Conservation (phyloP, 1,284 basidiomycete species). For the Cutaneotrichosporon dermatis region DNA sequence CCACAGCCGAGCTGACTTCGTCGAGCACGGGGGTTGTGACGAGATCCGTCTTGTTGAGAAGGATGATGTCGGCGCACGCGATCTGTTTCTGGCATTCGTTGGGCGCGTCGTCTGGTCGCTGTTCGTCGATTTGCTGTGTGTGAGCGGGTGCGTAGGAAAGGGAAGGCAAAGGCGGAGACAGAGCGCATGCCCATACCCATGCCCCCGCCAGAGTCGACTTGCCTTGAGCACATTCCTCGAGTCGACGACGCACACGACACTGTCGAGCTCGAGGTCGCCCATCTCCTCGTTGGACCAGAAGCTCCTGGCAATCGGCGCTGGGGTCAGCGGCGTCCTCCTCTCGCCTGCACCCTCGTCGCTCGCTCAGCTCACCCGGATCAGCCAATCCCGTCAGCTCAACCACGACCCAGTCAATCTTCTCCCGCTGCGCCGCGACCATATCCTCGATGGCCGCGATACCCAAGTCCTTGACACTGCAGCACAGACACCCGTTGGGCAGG, state of each 20-base stretch:
- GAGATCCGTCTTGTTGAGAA: constrained; percentile 83
- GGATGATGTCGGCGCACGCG: constrained; percentile 78
- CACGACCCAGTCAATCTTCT: constrained; percentile 83
- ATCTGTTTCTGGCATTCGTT: constrained; percentile 84
- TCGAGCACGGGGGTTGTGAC: constrained; percentile 49
- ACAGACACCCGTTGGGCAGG: constrained; percentile 86
- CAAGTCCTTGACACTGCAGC: constrained; percentile 87
- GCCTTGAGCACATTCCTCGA: constrained; percentile 77
- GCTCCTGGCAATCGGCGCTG: constrained; percentile 67
- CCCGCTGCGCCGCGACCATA: constrained; percentile 57
- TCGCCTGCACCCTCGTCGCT: too few species aligned
- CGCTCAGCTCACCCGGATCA: constrained; percentile 64
- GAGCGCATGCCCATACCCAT: too few species aligned
- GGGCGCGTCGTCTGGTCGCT: constrained; percentile 57
- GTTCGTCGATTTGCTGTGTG: constrained; percentile 73
- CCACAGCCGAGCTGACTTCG: constrained; percentile 58
- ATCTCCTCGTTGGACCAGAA: constrained; percentile 93
- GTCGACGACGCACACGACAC: constrained; percentile 86
- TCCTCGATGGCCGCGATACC: constrained; percentile 88
- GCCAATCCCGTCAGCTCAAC: constrained; percentile 90
- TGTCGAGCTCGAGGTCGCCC: constrained; percentile 71
- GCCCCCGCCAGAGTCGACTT: constrained; percentile 13
- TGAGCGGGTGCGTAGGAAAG: too few species aligned
- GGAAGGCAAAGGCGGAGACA: too few species aligned
- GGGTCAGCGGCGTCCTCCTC: background rate